These are phyloP conservation scores for Pestalotiopsis sp. DNA, from an alignment of 2,329 filamentous ascomycete species.

Conservation along the genomic window DNA sequence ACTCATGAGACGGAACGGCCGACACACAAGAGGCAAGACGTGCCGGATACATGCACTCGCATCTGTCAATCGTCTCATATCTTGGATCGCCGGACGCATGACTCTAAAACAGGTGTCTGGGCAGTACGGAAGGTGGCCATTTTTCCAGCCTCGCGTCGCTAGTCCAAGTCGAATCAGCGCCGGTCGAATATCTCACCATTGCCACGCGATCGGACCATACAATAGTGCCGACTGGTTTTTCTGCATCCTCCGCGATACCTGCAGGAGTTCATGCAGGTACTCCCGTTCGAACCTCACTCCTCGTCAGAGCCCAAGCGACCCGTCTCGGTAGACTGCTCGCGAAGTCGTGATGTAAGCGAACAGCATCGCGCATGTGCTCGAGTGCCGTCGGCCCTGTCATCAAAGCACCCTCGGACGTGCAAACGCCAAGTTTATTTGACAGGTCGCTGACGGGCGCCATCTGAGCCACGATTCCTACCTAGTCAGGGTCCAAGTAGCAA, in stretches of 20 bases:
- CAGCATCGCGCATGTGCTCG: neutral
- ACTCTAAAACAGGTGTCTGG: neutral
- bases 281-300: neutral
- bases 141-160: neutral
- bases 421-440: neutral
- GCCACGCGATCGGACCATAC: neutral
- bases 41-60: neutral
- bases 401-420: neutral
- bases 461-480: neutral
- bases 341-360: neutral
- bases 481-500: neutral
- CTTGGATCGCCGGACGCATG: neutral
- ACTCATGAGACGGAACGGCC: neutral
- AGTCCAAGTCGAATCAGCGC: neutral
- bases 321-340: neutral
- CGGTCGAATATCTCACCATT: neutral
- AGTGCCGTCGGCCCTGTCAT: neutral
- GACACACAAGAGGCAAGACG: neutral
- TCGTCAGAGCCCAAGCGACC: neutral
- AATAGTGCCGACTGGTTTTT: neutral
- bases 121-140: neutral
- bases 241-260: neutral
- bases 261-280: neutral
- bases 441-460: neutral
- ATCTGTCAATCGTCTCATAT: neutral